phyloP scores from a whole-genome alignment of 2,329 filamentous ascomycete genomes.

The Aspergillus sojae region DNA sequence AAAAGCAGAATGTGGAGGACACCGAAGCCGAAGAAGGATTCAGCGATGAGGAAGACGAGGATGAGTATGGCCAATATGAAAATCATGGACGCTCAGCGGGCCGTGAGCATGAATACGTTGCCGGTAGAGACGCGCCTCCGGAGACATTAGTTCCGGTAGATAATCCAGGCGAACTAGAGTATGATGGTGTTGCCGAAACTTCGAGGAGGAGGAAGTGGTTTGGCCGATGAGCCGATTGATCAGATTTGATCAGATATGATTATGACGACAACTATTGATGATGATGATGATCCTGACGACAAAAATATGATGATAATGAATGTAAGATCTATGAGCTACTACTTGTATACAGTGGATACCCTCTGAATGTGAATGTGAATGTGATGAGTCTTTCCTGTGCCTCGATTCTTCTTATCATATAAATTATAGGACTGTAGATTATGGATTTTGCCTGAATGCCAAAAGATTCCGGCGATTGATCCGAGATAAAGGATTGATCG shows the following conservation, averaged over 20 bases:
- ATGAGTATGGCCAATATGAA: conserved; percentile 22
- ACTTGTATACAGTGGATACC: neutral
- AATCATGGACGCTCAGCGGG: conserved; percentile 4
- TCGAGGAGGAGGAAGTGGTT: conserved; percentile 37
- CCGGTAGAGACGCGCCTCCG: conserved; percentile 6
- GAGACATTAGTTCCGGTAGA: conserved; percentile 14
- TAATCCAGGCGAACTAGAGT: conserved; percentile 13
- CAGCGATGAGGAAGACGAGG: conserved; percentile 17
- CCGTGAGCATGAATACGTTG: conserved; percentile 8
- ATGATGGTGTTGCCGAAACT: conserved; percentile 15
- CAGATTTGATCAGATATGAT: neutral
- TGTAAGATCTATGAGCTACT: neutral
- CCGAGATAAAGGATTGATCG: conserved; percentile 11
- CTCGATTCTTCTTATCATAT: neutral
- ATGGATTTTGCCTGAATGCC: neutral
- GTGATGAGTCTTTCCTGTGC: neutral
- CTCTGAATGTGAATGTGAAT: neutral
- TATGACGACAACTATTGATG: neutral
- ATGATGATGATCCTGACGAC: neutral
- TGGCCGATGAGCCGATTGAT: conserved; percentile 22
- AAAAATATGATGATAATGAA: neutral
- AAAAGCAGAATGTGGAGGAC: conserved; percentile 19
- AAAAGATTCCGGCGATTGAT: neutral
- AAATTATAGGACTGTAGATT: neutral
- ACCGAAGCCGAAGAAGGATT: conserved; percentile 22